A percentile compares a stretch with the other conserved stretches of the same genome.
Evolutionary conservation across 345 rosid species (phyloP).

Genomic region (Citrus glauca): DNA sequence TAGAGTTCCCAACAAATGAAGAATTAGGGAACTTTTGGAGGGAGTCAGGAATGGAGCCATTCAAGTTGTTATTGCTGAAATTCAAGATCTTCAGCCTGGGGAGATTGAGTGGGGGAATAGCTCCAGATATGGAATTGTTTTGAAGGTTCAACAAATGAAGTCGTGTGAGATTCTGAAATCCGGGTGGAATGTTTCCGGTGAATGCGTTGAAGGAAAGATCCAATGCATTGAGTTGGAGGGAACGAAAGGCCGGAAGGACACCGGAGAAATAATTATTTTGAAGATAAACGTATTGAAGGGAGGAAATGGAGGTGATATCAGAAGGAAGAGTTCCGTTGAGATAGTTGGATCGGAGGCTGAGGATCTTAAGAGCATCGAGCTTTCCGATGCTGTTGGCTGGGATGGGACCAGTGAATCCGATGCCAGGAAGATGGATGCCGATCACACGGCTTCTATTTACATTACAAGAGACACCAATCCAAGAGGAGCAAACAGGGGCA

Average conservation of each 20-base stretch:
- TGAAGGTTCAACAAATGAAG: slow-evolving; percentile 46
- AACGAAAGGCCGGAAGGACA: slow-evolving; percentile 30
- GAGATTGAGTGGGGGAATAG: slow-evolving; percentile 39
- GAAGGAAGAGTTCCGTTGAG: slow-evolving; percentile 61
- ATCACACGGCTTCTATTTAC: slow-evolving; percentile 33
- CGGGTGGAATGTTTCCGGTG: slow-evolving; percentile 44
- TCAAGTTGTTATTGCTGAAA: slow-evolving; percentile 56
- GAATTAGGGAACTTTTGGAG: slow-evolving; percentile 41
- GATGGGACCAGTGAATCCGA: slow-evolving; percentile 61
- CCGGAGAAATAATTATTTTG: slow-evolving; percentile 70
- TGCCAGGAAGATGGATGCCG: slow-evolving; percentile 59
- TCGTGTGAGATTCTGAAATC: slow-evolving; percentile 32
- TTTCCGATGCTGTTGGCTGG: slow-evolving; percentile 49
- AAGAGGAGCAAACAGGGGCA: slow-evolving; percentile 38
- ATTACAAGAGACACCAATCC: slow-evolving; percentile 66
- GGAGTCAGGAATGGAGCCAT: slow-evolving; percentile 58
- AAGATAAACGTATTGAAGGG: slow-evolving; percentile 53
- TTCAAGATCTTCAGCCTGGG: slow-evolving; percentile 51
- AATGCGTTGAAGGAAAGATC: slow-evolving; percentile 72
- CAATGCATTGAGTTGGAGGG: slow-evolving; percentile 41
- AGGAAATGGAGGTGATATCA: slow-evolving; percentile 54
- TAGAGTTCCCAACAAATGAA: slow-evolving; percentile 58
- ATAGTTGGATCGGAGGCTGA: slow-evolving; percentile 72
- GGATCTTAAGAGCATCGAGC: slow-evolving; percentile 51
- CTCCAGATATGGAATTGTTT: slow-evolving; percentile 54